phyloP scores from a whole-genome alignment of 2,329 filamentous ascomycete species.

The Colletotrichum musae region DNA sequence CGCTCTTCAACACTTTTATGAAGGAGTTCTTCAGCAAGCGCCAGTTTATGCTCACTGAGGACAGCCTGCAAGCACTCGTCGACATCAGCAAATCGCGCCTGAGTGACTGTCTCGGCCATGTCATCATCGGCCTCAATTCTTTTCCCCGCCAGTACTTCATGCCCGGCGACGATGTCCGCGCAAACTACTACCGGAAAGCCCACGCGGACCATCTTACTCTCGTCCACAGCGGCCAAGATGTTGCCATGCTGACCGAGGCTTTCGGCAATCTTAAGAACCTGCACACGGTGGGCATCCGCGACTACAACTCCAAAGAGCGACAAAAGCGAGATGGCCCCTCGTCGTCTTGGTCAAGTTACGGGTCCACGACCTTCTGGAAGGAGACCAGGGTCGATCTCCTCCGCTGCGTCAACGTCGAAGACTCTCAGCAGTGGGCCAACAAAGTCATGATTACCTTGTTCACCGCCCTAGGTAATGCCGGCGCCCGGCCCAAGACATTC shows the following conservation, averaged over 20 bases:
- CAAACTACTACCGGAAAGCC: conserved; percentile 40
- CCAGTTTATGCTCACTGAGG: conserved; percentile 74
- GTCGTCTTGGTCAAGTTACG: conserved; percentile 69
- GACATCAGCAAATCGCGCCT: conserved; percentile 66
- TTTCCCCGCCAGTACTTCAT: conserved; percentile 41
- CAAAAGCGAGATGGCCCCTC: conserved; percentile 59
- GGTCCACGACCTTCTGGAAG: conserved; percentile 55
- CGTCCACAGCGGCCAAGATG: conserved; percentile 60
- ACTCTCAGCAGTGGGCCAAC: conserved; percentile 45
- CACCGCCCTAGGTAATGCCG: conserved; percentile 58
- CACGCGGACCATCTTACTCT: conserved; percentile 49
- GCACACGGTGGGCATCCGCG: conserved; percentile 70
- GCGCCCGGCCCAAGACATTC: conserved; percentile 56
- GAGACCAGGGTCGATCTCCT: conserved; percentile 51
- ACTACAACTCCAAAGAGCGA: conserved; percentile 67
- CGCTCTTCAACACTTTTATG: conserved; percentile 69
- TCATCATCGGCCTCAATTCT: conserved; percentile 64
- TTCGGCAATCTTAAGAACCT: conserved; percentile 69
- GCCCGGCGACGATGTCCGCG: conserved; percentile 33
- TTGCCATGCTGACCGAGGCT: conserved; percentile 69
- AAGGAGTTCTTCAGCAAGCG: conserved; percentile 76
- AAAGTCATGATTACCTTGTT: conserved; percentile 58
- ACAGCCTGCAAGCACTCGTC: conserved; percentile 69
- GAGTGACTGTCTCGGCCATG: conserved; percentile 55
- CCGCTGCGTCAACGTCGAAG: neutral